Evolutionary conservation across 2,329 filamentous ascomycete species (phyloP).

Genomic region (Scedosporium boydii): DNA sequence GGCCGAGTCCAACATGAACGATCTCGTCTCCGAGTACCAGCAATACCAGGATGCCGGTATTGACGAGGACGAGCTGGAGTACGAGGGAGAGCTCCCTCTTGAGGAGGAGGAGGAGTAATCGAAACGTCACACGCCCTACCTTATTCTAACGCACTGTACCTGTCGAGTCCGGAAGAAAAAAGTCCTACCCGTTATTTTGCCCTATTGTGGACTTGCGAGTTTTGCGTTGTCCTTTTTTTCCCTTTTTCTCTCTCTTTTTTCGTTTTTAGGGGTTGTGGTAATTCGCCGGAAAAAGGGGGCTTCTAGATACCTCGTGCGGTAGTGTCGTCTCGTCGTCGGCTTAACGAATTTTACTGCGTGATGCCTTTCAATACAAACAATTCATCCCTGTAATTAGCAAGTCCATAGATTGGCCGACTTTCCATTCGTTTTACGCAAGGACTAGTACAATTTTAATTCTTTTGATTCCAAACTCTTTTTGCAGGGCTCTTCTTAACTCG

Average conservation of each 20-base stretch:
- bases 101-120: slow-evolving; percentile 64
- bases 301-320: slow-evolving; percentile 27
- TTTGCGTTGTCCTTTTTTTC: slow-evolving; percentile 7
- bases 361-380: slow-evolving; percentile 9
- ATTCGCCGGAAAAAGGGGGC: slow-evolving; percentile 15
- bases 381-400: slow-evolving; percentile 8
- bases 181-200: slow-evolving; percentile 1
- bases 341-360: slow-evolving; percentile 9
- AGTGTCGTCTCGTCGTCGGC: slow-evolving; percentile 10
- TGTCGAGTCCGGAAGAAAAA: neutral
- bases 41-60: slow-evolving; percentile 99
- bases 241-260: slow-evolving; percentile 13
- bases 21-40: slow-evolving; percentile 98
- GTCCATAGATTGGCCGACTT: slow-evolving; percentile 6
- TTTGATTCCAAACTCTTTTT: neutral
- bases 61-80: slow-evolving; percentile 95
- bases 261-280: slow-evolving; percentile 15
- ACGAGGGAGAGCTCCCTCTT: slow-evolving; percentile 71
- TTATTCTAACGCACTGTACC: neutral
- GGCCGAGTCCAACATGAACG: slow-evolving; percentile 99
- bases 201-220: slow-evolving; percentile 6
- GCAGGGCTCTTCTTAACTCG: neutral
- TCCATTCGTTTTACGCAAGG: neutral
- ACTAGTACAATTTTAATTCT: neutral
- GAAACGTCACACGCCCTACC: slow-evolving; percentile 19